phyloP scores from a whole-genome alignment of 148 eudicot species.

The Rhododendron simsii region DNA sequence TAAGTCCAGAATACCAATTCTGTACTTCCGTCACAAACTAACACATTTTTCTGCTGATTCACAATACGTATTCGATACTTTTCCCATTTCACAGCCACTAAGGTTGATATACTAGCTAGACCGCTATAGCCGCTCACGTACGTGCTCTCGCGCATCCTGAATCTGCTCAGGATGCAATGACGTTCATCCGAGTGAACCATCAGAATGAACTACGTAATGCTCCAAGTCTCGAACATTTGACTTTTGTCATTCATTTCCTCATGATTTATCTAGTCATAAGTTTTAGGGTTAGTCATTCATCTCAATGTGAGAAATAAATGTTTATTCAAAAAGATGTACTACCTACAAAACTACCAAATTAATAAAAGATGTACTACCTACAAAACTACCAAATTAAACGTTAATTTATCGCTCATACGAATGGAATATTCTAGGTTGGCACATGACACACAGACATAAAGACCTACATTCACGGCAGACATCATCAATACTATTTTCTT shows the following conservation, averaged over 20 bases:
- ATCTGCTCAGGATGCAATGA: too few species aligned
- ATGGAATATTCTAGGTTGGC: background rate
- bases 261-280: background rate
- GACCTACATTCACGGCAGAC: background rate
- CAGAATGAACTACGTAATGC: too few species aligned
- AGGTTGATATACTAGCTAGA: too few species aligned
- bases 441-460: background rate
- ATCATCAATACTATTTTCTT: background rate
- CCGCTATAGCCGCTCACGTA: too few species aligned
- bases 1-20: too few species aligned
- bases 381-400: background rate
- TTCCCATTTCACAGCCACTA: too few species aligned
- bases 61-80: too few species aligned
- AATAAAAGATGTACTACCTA: background rate
- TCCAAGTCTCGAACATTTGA: background rate
- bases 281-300: background rate
- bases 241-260: background rate
- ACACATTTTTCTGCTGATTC: too few species aligned
- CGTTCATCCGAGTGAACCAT: too few species aligned
- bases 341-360: background rate
- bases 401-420: background rate
- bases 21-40: too few species aligned
- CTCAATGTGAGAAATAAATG: background rate
- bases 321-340: background rate
- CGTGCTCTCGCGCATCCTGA: too few species aligned